A percentile compares a stretch with the other conserved stretches of the same genome.
These are phyloP conservation scores for Hanseniaspora nectarophila DNA, from an alignment of 805 yeast species.

Conservation along the genomic window DNA sequence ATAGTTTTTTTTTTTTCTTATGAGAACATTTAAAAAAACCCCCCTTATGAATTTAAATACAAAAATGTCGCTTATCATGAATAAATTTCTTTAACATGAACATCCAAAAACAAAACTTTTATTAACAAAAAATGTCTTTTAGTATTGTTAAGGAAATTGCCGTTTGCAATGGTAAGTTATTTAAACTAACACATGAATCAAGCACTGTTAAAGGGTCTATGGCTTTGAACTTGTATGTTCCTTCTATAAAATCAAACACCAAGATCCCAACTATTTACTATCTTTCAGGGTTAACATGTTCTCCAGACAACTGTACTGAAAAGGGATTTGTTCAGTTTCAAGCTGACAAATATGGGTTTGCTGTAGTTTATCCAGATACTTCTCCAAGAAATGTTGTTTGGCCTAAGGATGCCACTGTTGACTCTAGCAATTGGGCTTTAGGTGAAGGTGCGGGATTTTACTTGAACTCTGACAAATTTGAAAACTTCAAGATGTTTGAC, in stretches of 20 bases:
- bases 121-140: background rate
- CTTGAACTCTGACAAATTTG: conserved; percentile 61
- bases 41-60: too few relatives aligned
- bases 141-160: conserved; percentile 15
- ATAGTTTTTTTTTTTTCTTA: too few relatives aligned
- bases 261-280: conserved; percentile 62
- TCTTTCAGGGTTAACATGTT: conserved; percentile 83
- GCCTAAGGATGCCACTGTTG: conserved; percentile 54
- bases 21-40: too few relatives aligned
- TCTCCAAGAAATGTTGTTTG: conserved; percentile 72
- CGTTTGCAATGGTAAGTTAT: conserved; percentile 62
- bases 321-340: conserved; percentile 79
- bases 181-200: conserved; percentile 68
- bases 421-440: conserved; percentile 58
- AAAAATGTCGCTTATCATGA: too few relatives aligned
- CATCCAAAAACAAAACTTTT: background rate
- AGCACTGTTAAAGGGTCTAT: conserved; percentile 51
- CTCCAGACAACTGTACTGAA: conserved; percentile 86
- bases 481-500: conserved; percentile 74
- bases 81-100: too few relatives aligned
- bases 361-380: conserved; percentile 88
- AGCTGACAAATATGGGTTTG: conserved; percentile 73
- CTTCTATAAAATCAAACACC: conserved; percentile 27
- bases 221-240: conserved; percentile 77
- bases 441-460: conserved; percentile 96